Evolutionary conservation across 2,329 filamentous ascomycete species (phyloP), one percentile per base, ranked within the genome.

Genomic region (Sporothrix euskadiensis): DNA sequence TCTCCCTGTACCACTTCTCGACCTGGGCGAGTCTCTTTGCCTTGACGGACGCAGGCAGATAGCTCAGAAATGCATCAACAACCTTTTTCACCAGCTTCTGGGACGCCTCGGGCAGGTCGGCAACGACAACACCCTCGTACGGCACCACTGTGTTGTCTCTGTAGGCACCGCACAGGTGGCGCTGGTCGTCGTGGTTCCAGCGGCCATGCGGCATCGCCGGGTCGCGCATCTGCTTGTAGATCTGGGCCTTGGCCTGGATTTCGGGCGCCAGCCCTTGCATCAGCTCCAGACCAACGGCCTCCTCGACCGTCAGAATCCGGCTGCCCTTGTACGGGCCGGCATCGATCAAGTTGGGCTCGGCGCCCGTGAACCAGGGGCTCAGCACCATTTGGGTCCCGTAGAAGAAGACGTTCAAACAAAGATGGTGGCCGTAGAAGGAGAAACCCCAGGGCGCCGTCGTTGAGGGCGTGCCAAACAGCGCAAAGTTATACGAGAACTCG

Each of bases 131-230:
- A 0, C 92, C 92, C 81, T 94, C 90, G 78, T 90, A 92, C 0
- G 92, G 92, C 0, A 95, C 90, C 12, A 92, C 81, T 12, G 92
- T 87, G 80, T 95, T 96, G 78, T 95, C 92, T 14, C 91, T 87
- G 79, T 92, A 93, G 0, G 92, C 92, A 49, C 93, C 92, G 79
- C 91, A 93, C 4, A 94, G 80, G 78, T 94, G 92, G 6, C 92
- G 86, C 82, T 94, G 91, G 79, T 95, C 92, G 78, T 94, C 91
- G 76, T 90, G 90, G 79, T 94, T 94, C 92, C 92, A 94, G 8
- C 92, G 86, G 10, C 89, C 90, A 14, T 83, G 81, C 2, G 87
- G 88, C 91, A 94, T 93, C 0, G 82, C 84, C 0, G 88, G 87
- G 73, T 93, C 91, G 32, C 86, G 84, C 82, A 94, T 85, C 0